Evolutionary conservation across 2,329 filamentous ascomycete genomes (phyloP).

Genomic region (Pseudomassariella vexata): DNA sequence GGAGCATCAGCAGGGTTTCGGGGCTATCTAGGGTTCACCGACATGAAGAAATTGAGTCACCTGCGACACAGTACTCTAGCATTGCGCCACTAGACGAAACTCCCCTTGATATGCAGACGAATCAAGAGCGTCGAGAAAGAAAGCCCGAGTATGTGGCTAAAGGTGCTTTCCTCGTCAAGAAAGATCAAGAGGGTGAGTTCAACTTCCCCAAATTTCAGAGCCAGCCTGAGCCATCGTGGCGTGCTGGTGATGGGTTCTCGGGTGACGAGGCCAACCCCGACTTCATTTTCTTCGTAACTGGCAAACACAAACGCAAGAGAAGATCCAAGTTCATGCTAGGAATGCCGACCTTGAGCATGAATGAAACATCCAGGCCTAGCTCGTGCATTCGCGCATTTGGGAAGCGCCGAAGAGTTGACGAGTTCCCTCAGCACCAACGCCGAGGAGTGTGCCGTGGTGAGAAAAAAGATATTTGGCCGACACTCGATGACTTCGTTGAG

Average conservation of each 20-base stretch:
- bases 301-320: constrained; percentile 16
- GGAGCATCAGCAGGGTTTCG: too few relatives aligned
- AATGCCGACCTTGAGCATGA: constrained; percentile 16
- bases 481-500: constrained; percentile 19
- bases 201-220: constrained; percentile 16
- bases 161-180: constrained; percentile 19
- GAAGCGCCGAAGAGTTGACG: constrained; percentile 1
- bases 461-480: constrained; percentile 21
- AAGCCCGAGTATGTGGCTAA: constrained; percentile 20
- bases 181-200: constrained; percentile 11
- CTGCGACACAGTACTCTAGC: too few relatives aligned
- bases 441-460: too few relatives aligned
- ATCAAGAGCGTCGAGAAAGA: constrained; percentile 10
- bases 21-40: too few relatives aligned
- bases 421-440: constrained; percentile 3
- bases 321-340: constrained; percentile 12
- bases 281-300: constrained; percentile 13
- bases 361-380: constrained; percentile 7
- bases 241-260: constrained; percentile 23
- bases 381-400: constrained; percentile 4
- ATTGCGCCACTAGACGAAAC: too few relatives aligned
- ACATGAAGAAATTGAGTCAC: too few relatives aligned
- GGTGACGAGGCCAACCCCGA: constrained; percentile 18
- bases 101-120: too few relatives aligned
- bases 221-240: constrained; percentile 16